phyloP scores from a whole-genome alignment of 495 filamentous ascomycete species.

The Penicillium coffeae region DNA sequence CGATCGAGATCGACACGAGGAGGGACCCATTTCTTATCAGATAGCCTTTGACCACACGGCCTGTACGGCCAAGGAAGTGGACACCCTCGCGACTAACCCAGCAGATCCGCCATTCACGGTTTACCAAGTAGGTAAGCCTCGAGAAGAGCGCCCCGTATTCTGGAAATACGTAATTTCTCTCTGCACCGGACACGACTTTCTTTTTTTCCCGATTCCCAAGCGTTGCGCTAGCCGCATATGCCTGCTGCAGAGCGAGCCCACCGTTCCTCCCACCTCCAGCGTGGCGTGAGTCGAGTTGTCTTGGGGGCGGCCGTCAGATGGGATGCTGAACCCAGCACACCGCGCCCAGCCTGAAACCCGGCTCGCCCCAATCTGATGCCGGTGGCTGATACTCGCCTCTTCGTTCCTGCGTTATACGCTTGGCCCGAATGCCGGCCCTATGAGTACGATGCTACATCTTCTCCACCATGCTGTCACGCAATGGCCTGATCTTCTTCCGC shows the following conservation, averaged over 20 bases:
- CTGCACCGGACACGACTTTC: background rate
- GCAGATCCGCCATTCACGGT: background rate
- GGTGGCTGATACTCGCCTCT: background rate
- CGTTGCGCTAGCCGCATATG: background rate
- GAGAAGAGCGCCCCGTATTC: background rate
- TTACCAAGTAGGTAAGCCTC: too few relatives aligned
- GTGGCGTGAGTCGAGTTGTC: background rate
- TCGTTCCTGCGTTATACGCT: background rate
- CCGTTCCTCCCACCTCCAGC: background rate
- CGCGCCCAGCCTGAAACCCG: background rate
- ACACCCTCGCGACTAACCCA: background rate
- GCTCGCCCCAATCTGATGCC: background rate
- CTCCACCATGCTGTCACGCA: too few relatives aligned
- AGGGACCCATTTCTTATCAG: conserved; percentile 17
- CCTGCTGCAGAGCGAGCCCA: background rate
- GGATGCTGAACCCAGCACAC: too few relatives aligned
- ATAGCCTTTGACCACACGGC: conserved; percentile 11
- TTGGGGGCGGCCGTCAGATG: background rate
- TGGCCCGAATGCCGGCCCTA: too few relatives aligned
- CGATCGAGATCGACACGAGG: conserved; percentile 16
- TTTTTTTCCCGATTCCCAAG: background rate
- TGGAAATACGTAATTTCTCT: background rate
- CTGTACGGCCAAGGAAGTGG: conserved; percentile 20
- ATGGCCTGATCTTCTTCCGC: too few relatives aligned
- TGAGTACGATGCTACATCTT: background rate